Base-by-base conservation (phyloP, 2,329 filamentous ascomycete species). In the Penicillium glabrum region DNA sequence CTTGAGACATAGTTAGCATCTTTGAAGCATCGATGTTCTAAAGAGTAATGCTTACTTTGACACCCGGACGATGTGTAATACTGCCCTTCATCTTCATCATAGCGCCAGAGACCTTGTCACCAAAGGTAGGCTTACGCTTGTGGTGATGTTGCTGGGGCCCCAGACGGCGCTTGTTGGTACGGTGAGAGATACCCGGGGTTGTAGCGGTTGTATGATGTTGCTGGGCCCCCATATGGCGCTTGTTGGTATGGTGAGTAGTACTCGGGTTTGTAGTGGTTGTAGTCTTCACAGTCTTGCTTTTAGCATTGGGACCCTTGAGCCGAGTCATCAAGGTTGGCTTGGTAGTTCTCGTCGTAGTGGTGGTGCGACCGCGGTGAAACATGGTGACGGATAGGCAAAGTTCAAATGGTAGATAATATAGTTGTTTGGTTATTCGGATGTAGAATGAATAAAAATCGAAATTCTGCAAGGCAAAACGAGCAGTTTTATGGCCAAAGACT, bases 101-200 rank as follows among this genome's bases (percentile, higher is more conserved):
- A 0, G 89, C 89, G 19, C 90, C 90, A 49, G 83, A 87, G 65
- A 93, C 82, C 76, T 93, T 93, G 77, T 93, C 90, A 46, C 88
- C 88, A 62, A 93, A 78, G 39, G 82, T 84, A 3, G 85, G 82
- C 67, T 87, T 85, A 68, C 89, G 85, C 71, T 85, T 83, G 53
- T 90, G 88, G 70, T 89, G 86, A 59, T 85, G 82, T 16, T 21
- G 19, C 39, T 39, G 35, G 35, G 35, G 35, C 8, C 35, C 35
- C 39, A 41, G 7, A 41, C 23, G 39, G 5, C 56, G 54, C 23
- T 52, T 54, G 14, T 49, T 53, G 77, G 79, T 57, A 10, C 46
- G 49, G 19, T 39, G n/a, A n/a, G 35, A 19, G n/a, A 16, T 10
- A 39, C 16, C 9, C 7, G 35, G 35, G 3, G 9, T 19, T 16